A percentile compares a stretch with the other conserved stretches of the same genome.
Evolutionary conservation across 352 stramenopile species (phyloP).

Genomic region (Aphanomyces invadans): DNA sequence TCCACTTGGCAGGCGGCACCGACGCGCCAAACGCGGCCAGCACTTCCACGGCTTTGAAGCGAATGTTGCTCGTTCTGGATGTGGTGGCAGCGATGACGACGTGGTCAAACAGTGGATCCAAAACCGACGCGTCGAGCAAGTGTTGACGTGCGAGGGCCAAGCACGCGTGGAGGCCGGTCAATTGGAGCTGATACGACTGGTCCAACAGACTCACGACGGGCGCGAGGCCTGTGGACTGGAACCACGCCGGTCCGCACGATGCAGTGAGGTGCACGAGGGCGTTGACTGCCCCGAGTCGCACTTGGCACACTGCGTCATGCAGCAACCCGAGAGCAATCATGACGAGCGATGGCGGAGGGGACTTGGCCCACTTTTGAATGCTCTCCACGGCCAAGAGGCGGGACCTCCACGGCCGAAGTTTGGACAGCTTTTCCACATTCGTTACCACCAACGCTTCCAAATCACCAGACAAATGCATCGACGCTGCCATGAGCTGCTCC

Average conservation of each 20-base stretch:
- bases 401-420: slow-evolving; percentile 77
- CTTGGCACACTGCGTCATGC: slow-evolving; percentile 58
- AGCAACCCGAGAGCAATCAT: slow-evolving; percentile 54
- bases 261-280: slow-evolving; percentile 57
- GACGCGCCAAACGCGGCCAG: background rate
- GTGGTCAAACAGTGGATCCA: background rate
- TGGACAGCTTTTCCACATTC: slow-evolving; percentile 49
- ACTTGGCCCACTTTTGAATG: slow-evolving; percentile 60
- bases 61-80: slow-evolving; percentile 10
- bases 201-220: slow-evolving; percentile 6
- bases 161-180: slow-evolving; percentile 4
- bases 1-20: background rate
- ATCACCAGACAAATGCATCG: slow-evolving; percentile 28
- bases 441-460: slow-evolving; percentile 24
- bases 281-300: slow-evolving; percentile 52
- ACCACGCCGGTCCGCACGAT: slow-evolving; percentile 70
- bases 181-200: slow-evolving; percentile 9
- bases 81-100: background rate
- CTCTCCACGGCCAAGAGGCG: slow-evolving; percentile 83
- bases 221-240: slow-evolving; percentile 35
- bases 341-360: slow-evolving; percentile 58
- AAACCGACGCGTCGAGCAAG: background rate
- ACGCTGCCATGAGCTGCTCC: slow-evolving; percentile 76
- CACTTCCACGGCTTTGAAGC: slow-evolving; percentile 6
- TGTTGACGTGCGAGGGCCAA: background rate